Base-by-base conservation (phyloP, 768 basidiomycete genomes). In the Megacollybia marginata region DNA sequence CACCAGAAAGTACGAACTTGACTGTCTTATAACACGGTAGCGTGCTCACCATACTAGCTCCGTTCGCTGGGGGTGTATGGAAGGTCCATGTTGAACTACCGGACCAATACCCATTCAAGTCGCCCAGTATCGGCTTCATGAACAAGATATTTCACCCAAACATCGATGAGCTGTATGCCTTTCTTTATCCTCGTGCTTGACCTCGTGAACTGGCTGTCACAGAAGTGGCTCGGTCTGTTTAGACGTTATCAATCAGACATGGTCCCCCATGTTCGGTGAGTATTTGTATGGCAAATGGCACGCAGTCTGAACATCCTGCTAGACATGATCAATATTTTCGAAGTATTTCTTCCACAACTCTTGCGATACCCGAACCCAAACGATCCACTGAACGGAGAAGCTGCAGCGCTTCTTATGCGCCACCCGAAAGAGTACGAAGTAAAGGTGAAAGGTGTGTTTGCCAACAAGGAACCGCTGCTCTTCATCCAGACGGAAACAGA, bases 81-180 rank as follows among this genome's bases (percentile, higher is more conserved):
- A 96, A 95, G 79, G 94, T 99, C 53, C 96, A 99, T 61, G 96
- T 99, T 51, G 96, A 99, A 65, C 77, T 99, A 18, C 96, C 95
- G 19, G 92, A 97, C 55, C 92, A 96, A 67, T 99, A 98, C 63
- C 96, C 96, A 2, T 99, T 87, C 82, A 98, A 98, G 69, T 95
- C 92, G 28, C 96, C 96, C 5, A 93, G 91, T 63, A 99, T 99
- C 57, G 96, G 96, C 2, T 99, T 99, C 70, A 94, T 96, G 92
- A 99, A 99, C 80, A 97, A 97, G 86, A 97, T 99, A 66, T 98
- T 96, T 65, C 96, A 98, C 60, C 96, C 96, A 16, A 99, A 99
- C 63, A 99, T 99, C 61, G 96, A 99, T 69, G 96, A 99, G 68
- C 72, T 96, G 88, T 97, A 65, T 62, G 92, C 73, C n/a, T 43